phyloP scores from a whole-genome alignment of 768 basidiomycete genomes.

The Boletus sp. region DNA sequence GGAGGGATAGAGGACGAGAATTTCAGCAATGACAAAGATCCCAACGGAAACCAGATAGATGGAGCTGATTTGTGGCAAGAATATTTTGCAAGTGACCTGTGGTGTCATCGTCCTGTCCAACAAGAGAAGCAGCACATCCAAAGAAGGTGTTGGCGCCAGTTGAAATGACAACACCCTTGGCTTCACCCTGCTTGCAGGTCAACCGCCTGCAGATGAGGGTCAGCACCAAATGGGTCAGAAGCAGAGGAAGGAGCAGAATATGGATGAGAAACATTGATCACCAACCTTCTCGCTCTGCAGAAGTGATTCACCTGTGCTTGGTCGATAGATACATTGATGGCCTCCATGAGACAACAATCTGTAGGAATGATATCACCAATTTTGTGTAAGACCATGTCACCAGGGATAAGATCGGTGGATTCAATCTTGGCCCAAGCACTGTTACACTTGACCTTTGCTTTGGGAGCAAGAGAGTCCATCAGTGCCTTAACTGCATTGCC shows the following conservation, averaged over 20 bases:
- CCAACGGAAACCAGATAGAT: conserved; percentile 97
- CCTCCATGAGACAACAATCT: conserved; percentile 94
- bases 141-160: too few species aligned
- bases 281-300: conserved; percentile 89
- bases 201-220: conserved; percentile 46
- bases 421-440: conserved; percentile 92
- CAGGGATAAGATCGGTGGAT: conserved; percentile 78
- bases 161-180: too few species aligned
- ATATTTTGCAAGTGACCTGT: conserved; percentile 99
- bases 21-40: conserved; percentile 92
- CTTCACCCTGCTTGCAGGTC: too few species aligned
- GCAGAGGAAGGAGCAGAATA: conserved; percentile 24
- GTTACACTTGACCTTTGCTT: conserved; percentile 89
- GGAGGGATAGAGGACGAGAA: conserved; percentile 88
- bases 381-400: conserved; percentile 96
- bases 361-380: conserved; percentile 98
- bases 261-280: conserved; percentile 97
- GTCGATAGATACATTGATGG: conserved; percentile 97
- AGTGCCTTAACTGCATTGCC: conserved; percentile 99
- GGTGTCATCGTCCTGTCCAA: conserved; percentile 96
- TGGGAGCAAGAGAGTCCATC: conserved; percentile 98
- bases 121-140: conserved; percentile 95
- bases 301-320: conserved; percentile 98
- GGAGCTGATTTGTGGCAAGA: conserved; percentile 93
- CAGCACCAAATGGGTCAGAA: background rate